Evolutionary conservation across 345 rosid genomes (phyloP).

Genomic region (Garcia nutans): DNA sequence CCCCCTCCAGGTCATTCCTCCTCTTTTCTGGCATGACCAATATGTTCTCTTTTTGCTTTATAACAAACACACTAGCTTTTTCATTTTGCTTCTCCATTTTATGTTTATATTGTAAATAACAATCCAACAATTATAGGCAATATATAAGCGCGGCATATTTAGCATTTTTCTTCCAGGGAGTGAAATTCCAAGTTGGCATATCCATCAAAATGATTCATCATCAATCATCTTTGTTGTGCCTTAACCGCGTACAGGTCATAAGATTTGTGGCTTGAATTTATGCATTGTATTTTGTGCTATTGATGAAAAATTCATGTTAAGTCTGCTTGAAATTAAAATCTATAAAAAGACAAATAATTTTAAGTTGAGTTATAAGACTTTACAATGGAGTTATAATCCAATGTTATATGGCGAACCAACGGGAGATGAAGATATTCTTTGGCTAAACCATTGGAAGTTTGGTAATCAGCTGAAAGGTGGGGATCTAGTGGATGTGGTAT

Average conservation of each 20-base stretch:
- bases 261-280: background rate
- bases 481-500: background rate
- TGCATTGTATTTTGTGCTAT: background rate
- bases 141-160: conserved; percentile 7
- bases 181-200: conserved; percentile 11
- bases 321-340: background rate
- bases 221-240: background rate
- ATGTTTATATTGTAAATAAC: background rate
- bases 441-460: conserved; percentile 27
- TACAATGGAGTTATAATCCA: conserved; percentile 10
- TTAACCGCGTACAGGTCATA: background rate
- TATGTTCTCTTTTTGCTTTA: background rate
- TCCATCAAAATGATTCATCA: background rate
- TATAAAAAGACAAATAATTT: background rate
- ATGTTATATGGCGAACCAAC: background rate
- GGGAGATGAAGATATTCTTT: background rate
- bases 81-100: background rate
- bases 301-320: background rate
- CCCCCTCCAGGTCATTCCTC: background rate
- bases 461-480: conserved; percentile 11
- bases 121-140: background rate
- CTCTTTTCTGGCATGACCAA: background rate
- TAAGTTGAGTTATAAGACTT: too few species aligned
- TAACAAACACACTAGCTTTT: background rate
- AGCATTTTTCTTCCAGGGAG: conserved; percentile 15